phyloP scores from a whole-genome alignment of 176 grass and related monocot species.

The Alopecurus myosuroides region DNA sequence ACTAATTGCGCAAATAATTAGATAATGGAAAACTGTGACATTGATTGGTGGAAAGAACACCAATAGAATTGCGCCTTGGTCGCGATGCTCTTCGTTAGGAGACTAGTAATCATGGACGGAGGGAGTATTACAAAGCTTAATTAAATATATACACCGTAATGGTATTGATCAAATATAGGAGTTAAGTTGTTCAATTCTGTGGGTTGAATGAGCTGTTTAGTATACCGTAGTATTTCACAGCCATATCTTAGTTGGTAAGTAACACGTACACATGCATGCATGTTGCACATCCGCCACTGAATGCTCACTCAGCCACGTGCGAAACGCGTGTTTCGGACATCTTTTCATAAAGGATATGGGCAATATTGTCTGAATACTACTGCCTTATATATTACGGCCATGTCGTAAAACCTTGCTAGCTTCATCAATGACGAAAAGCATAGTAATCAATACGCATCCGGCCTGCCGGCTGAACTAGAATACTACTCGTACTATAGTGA shows the following conservation, averaged over 20 bases:
- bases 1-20: no score
- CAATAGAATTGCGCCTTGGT: no score
- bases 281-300: background rate
- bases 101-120: no score
- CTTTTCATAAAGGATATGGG: conserved; percentile 19
- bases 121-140: no score
- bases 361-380: conserved; percentile 2
- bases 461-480: background rate
- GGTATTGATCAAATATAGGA: no score
- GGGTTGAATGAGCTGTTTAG: background rate
- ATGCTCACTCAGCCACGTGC: conserved; percentile 23
- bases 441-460: background rate
- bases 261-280: conserved; percentile 19
- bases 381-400: background rate
- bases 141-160: no score
- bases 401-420: background rate
- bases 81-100: no score
- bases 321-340: background rate
- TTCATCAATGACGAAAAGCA: background rate
- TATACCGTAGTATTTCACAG: background rate
- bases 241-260: conserved; percentile 34
- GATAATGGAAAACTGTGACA: no score
- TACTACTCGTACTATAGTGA: no score
- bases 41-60: no score
- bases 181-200: background rate